A percentile compares a stretch with the other conserved stretches of the same genome.
phyloP scores from a whole-genome alignment of 148 eudicot species.

The Rhododendron molle region DNA sequence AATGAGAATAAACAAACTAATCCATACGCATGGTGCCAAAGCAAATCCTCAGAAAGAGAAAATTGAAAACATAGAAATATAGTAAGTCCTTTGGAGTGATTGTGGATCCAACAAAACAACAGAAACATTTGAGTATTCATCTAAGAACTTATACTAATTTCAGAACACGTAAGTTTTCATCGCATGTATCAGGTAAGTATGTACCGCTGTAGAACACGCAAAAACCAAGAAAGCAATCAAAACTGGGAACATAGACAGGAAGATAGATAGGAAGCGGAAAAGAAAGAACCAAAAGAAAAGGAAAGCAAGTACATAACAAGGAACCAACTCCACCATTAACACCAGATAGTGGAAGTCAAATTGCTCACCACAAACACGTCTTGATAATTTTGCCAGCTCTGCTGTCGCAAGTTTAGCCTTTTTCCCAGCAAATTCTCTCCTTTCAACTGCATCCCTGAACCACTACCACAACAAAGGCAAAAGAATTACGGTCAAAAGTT shows the following conservation, averaged over 20 bases:
- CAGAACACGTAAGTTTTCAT: neutral
- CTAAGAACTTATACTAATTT: neutral
- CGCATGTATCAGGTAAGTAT: neutral
- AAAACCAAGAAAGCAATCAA: neutral
- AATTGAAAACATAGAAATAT: neutral
- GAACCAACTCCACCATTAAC: conserved; percentile 4
- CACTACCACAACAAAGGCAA: conserved; percentile 41
- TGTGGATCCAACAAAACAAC: neutral
- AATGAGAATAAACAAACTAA: neutral
- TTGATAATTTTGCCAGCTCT: conserved; percentile 90
- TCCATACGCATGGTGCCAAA: neutral
- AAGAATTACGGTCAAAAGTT: neutral
- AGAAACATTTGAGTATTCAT: neutral
- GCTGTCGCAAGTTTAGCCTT: conserved; percentile 98
- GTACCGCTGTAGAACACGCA: neutral
- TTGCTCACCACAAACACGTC: conserved; percentile 85
- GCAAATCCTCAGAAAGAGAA: neutral
- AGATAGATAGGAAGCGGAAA: neutral
- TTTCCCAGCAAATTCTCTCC: conserved; percentile 86
- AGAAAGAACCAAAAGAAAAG: neutral
- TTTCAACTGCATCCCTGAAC: conserved; percentile 73
- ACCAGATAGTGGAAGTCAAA: conserved; percentile 1
- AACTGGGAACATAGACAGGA: neutral
- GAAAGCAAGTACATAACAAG: conserved; percentile 8
- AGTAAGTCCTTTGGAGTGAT: neutral